Base-by-base conservation (phyloP, 148 eudicot genomes). In the Mesembryanthemum crystallinum region DNA sequence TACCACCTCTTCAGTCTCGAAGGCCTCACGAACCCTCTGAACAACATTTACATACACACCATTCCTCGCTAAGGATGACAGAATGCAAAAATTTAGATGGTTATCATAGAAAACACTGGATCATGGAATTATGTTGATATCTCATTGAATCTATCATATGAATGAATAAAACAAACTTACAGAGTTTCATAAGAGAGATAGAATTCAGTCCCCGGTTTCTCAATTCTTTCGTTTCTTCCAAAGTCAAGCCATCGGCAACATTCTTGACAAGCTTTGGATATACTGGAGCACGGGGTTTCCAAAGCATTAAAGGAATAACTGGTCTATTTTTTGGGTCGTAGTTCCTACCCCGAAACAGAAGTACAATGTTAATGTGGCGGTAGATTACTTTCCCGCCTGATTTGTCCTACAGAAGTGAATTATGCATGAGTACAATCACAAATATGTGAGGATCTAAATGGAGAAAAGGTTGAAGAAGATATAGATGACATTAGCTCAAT, bases 1-100 rank as follows among this genome's bases (percentile, higher is more conserved):
- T 45, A 90, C 88, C 72, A 94, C 93, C 73, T 89, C 97, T 83
- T 94, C 96, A n/a, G 85, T 83, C 78, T 85, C 77, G 67, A 94
- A 94, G 21, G 93, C 93, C 65, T 88, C 93, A 72, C 93, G 87
- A 75, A 92, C 92, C 88, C 85, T 90, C 59, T 87, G 88, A 76
- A 94, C 89, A 72, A 92, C 97, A 74, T 92, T 86, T 35, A 90
- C 87, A 77, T 92, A 94, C 69, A 92, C 96, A 64, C 98, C 98
- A 72, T 94, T 94, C 80, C 98, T 87, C 70, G 89, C 98, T 94
- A 86, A 62, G 63, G 42, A 35, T 43, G 45, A 60, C 43, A 55
- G 33, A 57, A 59, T 7, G 10, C 29, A 64, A 37, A n/a, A 52
- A 21, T 64, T 3, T 69, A 33, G 28, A 33, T n/a, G 29, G 43